phyloP scores from a whole-genome alignment of 768 basidiomycete genomes.

The Aureoboletus auriporus region DNA sequence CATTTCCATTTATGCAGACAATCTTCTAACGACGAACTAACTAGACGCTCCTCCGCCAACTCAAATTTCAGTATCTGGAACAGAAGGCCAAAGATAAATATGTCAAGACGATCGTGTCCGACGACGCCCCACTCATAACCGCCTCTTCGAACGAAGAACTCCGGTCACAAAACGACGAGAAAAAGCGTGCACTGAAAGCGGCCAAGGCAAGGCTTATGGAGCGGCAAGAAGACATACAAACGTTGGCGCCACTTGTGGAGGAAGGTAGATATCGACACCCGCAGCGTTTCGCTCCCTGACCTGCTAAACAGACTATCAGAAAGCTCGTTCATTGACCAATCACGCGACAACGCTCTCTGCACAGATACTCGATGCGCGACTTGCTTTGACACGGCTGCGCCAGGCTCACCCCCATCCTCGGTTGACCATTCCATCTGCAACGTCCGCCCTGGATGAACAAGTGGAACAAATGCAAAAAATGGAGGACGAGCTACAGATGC shows the following conservation, averaged over 20 bases:
- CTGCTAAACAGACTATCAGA: conserved; percentile 49
- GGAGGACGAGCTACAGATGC: conserved; percentile 56
- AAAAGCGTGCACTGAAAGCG: conserved; percentile 64
- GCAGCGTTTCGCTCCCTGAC: neutral
- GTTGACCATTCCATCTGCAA: conserved; percentile 71
- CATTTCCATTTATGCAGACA: neutral
- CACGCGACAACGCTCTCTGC: conserved; percentile 61
- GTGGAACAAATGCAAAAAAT: conserved; percentile 77
- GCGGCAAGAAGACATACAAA: conserved; percentile 57
- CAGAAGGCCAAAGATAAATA: conserved; percentile 91
- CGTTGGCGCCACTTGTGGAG: conserved; percentile 65
- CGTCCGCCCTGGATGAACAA: conserved; percentile 69
- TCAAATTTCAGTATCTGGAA: conserved; percentile 88
- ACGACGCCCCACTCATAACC: conserved; percentile 78
- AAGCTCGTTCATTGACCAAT: conserved; percentile 47
- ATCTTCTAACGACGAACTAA: conserved; percentile 2
- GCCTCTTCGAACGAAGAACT: conserved; percentile 76
- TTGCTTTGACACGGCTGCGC: conserved; percentile 74
- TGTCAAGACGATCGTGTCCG: conserved; percentile 80
- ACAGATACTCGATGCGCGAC: conserved; percentile 78
- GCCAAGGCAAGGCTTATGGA: conserved; percentile 61
- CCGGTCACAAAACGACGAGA: conserved; percentile 54
- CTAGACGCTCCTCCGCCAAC: conserved; percentile 69
- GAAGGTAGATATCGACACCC: conserved; percentile 36
- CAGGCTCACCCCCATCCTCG: conserved; percentile 79